Evolutionary conservation across 768 basidiomycete genomes (phyloP), one percentile per base, ranked within the genome.

Genomic region (Trametes meyenii): DNA sequence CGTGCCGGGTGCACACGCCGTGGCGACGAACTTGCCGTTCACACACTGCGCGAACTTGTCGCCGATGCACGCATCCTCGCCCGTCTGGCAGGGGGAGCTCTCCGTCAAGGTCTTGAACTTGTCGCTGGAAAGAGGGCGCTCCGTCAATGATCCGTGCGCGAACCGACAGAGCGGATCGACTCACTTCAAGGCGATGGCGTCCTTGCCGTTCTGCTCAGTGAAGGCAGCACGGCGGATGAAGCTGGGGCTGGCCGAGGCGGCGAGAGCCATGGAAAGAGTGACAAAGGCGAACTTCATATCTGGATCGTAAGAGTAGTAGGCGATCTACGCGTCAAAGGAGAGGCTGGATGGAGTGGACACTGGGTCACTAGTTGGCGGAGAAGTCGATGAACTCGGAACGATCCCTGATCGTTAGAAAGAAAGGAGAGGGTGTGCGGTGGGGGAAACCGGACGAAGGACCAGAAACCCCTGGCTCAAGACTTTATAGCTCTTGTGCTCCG

Each of bases 1-100:
- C 14, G 55, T 48, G 19, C 63, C 66, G 16, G 62, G 49, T 6
- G 44, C 68, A 60, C 76, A 76, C 8, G 65, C 48, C 42, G 64
- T 68, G 26, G 70, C 56, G 45, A 74, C 70, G 54, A 76, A 79
- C 53, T 69, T 63, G 56, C 83, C 83, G 33, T 69, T 71, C 13
- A 82, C 83, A 67, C 87, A 88, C 61, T 83, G 84, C 1, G 85
- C 85, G 61, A 87, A 82, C 44, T 77, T 64, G 45, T 71, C 67
- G 58, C 74, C 69, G 4, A 85, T 71, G 65, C 86, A 88, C 8
- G 84, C 83, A 36, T 78, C 66, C 50, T 80, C 71, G 19, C 78
- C 72, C 12, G 56, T 66, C 50, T 73, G 77, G 73, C 87, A 88
- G 16, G 78, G 5, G 29, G 85, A 83, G 59, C 55, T 48, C 7